phyloP scores from a whole-genome alignment of 208 protist species.

The Zelonia costaricensis region DNA sequence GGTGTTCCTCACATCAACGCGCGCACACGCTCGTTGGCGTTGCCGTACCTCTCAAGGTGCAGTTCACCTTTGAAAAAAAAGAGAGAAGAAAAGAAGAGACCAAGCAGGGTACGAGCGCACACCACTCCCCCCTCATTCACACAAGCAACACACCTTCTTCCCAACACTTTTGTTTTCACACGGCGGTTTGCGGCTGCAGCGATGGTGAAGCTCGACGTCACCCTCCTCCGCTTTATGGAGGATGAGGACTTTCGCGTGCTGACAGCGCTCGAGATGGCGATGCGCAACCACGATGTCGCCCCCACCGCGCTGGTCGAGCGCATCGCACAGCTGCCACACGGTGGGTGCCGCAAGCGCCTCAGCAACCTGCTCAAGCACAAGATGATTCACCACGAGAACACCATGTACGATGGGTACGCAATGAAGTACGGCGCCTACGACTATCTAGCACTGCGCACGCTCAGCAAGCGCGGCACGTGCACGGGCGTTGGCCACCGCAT shows the following conservation, averaged over 20 bases:
- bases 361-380: slow-evolving; percentile 92
- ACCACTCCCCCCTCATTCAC: too few species aligned
- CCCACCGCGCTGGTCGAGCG: slow-evolving; percentile 93
- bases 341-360: slow-evolving; percentile 93
- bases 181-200: neutral
- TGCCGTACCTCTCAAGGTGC: too few species aligned
- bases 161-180: neutral
- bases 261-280: slow-evolving; percentile 97
- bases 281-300: slow-evolving; percentile 99
- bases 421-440: slow-evolving; percentile 99
- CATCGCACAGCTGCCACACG: slow-evolving; percentile 95
- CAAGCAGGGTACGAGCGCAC: too few species aligned
- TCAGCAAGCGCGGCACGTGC: slow-evolving; percentile 93
- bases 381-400: slow-evolving; percentile 95
- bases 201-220: slow-evolving; percentile 92
- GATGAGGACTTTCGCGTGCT: slow-evolving; percentile 92
- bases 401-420: slow-evolving; percentile 97
- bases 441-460: slow-evolving; percentile 96
- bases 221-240: slow-evolving; percentile 88
- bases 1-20: too few species aligned
- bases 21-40: too few species aligned
- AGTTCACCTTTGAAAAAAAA: too few species aligned
- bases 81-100: too few species aligned
- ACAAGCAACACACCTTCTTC: neutral
- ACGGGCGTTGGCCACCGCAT: slow-evolving; percentile 95